A percentile compares a stretch with the other conserved stretches of the same genome.
These are phyloP conservation scores for Butyriboletus loyo DNA, from an alignment of 768 basidiomycete genomes.

Conservation along the genomic window DNA sequence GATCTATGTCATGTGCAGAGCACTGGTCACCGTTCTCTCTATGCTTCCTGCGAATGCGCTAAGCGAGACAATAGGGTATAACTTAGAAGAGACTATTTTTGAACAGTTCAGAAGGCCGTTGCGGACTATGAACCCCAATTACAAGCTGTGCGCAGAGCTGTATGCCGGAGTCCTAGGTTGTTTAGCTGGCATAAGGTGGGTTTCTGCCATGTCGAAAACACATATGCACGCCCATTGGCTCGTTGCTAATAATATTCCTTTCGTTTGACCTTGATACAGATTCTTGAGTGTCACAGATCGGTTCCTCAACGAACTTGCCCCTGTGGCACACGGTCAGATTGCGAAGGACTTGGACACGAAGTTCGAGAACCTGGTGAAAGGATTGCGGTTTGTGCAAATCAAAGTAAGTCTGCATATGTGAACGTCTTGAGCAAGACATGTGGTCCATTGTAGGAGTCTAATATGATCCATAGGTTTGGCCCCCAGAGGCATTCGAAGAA, in stretches of 20 bases:
- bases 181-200: conserved; percentile 76
- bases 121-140: conserved; percentile 65
- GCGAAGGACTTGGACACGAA: conserved; percentile 77
- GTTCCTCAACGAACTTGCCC: conserved; percentile 75
- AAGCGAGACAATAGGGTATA: conserved; percentile 73
- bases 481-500: conserved; percentile 89
- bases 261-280: conserved; percentile 35
- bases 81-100: conserved; percentile 85
- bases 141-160: conserved; percentile 76
- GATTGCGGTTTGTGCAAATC: conserved; percentile 77
- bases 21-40: conserved; percentile 74
- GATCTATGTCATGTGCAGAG: conserved; percentile 87
- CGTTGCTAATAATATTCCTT: neutral
- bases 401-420: conserved; percentile 45
- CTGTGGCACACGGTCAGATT: conserved; percentile 71
- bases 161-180: conserved; percentile 84
- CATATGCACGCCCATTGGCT: neutral
- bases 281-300: conserved; percentile 93
- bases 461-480: conserved; percentile 67
- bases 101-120: conserved; percentile 75
- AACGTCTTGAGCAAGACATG: neutral
- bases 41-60: conserved; percentile 72
- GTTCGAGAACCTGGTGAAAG: conserved; percentile 82
- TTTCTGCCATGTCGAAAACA: neutral
- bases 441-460: neutral